These are phyloP conservation scores for Cyberlindnera euphorbiiphila DNA, from an alignment of 805 yeast genomes.

Conservation along the genomic window DNA sequence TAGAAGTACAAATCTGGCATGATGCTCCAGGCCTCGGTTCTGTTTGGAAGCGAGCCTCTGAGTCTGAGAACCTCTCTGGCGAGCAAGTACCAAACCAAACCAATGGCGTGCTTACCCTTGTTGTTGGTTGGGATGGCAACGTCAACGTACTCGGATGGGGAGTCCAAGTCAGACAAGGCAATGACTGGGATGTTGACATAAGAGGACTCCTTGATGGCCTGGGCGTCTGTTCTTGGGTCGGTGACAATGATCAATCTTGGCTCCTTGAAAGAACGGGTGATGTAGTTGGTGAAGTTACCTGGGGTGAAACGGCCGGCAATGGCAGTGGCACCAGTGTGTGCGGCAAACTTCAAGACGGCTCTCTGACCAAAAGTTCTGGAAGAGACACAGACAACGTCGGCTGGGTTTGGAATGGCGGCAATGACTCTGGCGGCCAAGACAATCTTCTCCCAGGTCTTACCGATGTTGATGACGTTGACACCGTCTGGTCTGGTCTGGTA, in stretches of 20 bases:
- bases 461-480: slow-evolving; percentile 96
- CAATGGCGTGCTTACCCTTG: slow-evolving; percentile 99
- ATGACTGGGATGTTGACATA: slow-evolving; percentile 99
- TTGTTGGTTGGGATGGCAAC: slow-evolving; percentile 99
- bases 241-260: slow-evolving; percentile 99
- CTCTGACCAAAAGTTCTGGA: slow-evolving; percentile 99
- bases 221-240: slow-evolving; percentile 99
- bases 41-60: slow-evolving; percentile 95
- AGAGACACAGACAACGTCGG: slow-evolving; percentile 98
- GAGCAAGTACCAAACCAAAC: slow-evolving; percentile 99
- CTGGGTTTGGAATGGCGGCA: slow-evolving; percentile 98
- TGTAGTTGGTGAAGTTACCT: slow-evolving; percentile 99
- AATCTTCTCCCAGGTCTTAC: slow-evolving; percentile 99
- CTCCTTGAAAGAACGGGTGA: slow-evolving; percentile 99
- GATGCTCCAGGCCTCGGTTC: slow-evolving; percentile 96
- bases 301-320: slow-evolving; percentile 99
- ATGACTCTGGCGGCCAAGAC: slow-evolving; percentile 99
- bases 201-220: slow-evolving; percentile 99
- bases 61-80: slow-evolving; percentile 99
- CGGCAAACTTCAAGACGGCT: slow-evolving; percentile 98
- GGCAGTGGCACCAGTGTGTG: slow-evolving; percentile 99
- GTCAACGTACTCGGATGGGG: slow-evolving; percentile 98
- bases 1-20: slow-evolving; percentile 99
- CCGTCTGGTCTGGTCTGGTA: slow-evolving; percentile 99
- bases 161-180: slow-evolving; percentile 97